Percentiles rank a stretch among this genome's conserved stretches.
Evolutionary conservation across 257 asterid genomes (phyloP).

Genomic region (Solanum sejunctum): DNA sequence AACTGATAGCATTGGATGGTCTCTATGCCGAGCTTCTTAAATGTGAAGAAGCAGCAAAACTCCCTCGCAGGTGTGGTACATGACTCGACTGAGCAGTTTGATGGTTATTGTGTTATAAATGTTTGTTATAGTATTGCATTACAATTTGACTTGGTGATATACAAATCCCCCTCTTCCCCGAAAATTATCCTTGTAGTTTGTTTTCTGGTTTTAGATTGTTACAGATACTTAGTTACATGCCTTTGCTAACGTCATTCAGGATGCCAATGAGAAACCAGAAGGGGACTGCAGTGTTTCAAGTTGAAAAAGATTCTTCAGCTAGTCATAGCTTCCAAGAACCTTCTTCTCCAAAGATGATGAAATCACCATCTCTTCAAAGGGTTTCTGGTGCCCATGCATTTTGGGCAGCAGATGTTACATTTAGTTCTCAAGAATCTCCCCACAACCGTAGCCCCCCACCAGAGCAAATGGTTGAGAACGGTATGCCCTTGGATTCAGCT

Average conservation of each 20-base stretch:
- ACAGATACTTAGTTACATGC: background rate
- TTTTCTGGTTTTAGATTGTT: background rate
- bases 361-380: slow-evolving; percentile 94
- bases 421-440: slow-evolving; percentile 73
- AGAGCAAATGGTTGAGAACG: slow-evolving; percentile 84
- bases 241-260: slow-evolving; percentile 35
- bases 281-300: slow-evolving; percentile 62
- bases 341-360: slow-evolving; percentile 81
- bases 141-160: background rate
- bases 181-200: background rate
- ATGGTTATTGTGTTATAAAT: background rate
- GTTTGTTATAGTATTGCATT: background rate
- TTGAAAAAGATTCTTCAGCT: slow-evolving; percentile 81
- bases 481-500: slow-evolving; percentile 31
- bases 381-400: slow-evolving; percentile 58
- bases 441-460: slow-evolving; percentile 73
- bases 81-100: background rate
- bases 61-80: slow-evolving; percentile 73
- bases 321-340: slow-evolving; percentile 76
- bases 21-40: slow-evolving; percentile 96
- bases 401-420: slow-evolving; percentile 56
- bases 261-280: slow-evolving; percentile 79
- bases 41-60: slow-evolving; percentile 97
- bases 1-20: slow-evolving; percentile 82
- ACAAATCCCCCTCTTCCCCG: background rate